Percentiles rank a stretch among this genome's conserved stretches.
Conservation (phyloP, 2,329 filamentous ascomycete species). For the Beauveria brongniartii region DNA sequence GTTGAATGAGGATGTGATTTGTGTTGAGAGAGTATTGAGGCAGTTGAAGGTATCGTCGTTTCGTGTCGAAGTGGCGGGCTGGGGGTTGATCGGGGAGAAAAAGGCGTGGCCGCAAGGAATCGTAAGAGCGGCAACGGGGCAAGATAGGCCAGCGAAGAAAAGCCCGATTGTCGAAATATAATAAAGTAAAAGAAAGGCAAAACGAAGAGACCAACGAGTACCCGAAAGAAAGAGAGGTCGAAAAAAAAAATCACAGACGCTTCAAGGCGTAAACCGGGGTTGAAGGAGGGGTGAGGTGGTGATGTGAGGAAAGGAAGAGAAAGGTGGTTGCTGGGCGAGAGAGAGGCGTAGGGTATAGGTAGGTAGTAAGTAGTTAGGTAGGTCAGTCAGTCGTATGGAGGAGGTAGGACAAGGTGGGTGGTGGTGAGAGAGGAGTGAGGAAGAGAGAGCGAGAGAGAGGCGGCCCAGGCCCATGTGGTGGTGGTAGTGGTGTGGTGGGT, state of each 20-base stretch:
- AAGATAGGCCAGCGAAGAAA: neutral
- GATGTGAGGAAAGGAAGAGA: conserved; percentile 8
- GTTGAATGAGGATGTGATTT: neutral
- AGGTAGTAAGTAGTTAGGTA: neutral
- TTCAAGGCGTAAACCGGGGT: neutral
- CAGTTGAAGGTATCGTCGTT: neutral
- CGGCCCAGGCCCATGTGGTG: no score
- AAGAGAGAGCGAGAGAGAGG: neutral
- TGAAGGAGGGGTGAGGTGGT: conserved; percentile 8
- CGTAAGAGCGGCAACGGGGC: neutral
- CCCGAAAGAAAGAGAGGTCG: conserved; percentile 10
- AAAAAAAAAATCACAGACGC: conserved; percentile 11
- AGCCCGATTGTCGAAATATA: neutral
- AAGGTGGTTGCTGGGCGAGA: conserved; percentile 1
- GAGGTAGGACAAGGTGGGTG: neutral
- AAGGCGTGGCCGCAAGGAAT: neutral
- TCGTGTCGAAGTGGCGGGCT: conserved; percentile 1
- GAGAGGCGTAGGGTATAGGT: neutral
- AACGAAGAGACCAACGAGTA: neutral
- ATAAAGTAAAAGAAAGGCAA: neutral
- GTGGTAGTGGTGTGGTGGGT: no score
- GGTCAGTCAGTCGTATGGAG: no score
- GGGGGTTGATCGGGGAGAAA: conserved; percentile 3
- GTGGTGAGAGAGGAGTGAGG: neutral
- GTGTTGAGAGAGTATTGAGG: neutral